Percentiles rank a stretch among this genome's conserved stretches.
phyloP scores from a whole-genome alignment of 192 early-diverging fungal genomes.

The Phlyctochytrium arcticum region DNA sequence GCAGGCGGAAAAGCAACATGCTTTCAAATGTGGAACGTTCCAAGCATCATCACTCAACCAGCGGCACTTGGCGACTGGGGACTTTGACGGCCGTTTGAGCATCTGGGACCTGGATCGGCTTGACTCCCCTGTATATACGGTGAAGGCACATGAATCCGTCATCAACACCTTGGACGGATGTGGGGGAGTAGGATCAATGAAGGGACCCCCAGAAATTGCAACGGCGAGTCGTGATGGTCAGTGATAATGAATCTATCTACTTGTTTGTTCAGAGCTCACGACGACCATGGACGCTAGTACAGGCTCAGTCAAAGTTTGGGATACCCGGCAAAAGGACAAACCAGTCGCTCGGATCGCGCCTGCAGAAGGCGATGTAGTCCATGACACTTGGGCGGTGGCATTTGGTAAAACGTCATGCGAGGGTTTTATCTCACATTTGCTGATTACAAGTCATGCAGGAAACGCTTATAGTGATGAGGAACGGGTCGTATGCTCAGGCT shows the following conservation, averaged over 20 bases:
- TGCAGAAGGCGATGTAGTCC: slow-evolving; percentile 33
- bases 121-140: slow-evolving; percentile 51
- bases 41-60: slow-evolving; percentile 42
- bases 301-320: slow-evolving; percentile 74
- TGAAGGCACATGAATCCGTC: slow-evolving; percentile 60
- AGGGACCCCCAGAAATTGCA: slow-evolving; percentile 58
- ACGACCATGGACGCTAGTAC: neutral
- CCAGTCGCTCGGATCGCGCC: slow-evolving; percentile 59
- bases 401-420: slow-evolving; percentile 53
- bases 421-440: no score
- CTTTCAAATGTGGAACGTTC: slow-evolving; percentile 58
- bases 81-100: slow-evolving; percentile 58
- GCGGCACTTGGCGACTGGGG: slow-evolving; percentile 66
- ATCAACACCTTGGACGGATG: slow-evolving; percentile 67
- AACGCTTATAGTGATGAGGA: slow-evolving; percentile 55
- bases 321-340: slow-evolving; percentile 57
- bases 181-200: slow-evolving; percentile 39
- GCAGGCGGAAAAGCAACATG: slow-evolving; percentile 46
- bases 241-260: neutral
- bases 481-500: slow-evolving; percentile 58
- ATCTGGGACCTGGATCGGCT: slow-evolving; percentile 60
- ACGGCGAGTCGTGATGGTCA: slow-evolving; percentile 68
- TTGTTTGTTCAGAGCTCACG: slow-evolving; percentile 3
- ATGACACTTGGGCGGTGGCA: slow-evolving; percentile 66
- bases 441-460: slow-evolving; percentile 21